Evolutionary conservation across 768 basidiomycete species (phyloP).

Genomic region (Psilocybe tampanensis): DNA sequence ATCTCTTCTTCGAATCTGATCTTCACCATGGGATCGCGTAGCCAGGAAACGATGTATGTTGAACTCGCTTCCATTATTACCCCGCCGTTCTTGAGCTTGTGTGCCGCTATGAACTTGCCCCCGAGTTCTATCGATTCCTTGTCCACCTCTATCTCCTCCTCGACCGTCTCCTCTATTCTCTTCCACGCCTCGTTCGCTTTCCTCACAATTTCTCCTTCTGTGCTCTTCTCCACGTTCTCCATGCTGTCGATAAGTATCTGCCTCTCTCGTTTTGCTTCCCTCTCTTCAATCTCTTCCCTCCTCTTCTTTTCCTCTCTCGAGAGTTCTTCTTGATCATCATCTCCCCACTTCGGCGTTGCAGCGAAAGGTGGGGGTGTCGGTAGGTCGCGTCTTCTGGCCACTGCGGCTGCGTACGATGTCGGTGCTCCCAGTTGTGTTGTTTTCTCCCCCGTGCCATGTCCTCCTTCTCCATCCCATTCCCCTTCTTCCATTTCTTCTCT

Average conservation of each 20-base stretch:
- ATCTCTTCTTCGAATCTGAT: background rate
- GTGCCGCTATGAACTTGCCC: background rate
- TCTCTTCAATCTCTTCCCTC: background rate
- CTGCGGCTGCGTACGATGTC: no score
- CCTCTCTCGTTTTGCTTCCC: background rate
- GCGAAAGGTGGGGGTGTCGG: no score
- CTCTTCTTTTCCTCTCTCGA: background rate
- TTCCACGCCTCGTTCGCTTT: conserved; percentile 8
- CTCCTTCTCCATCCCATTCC: no score
- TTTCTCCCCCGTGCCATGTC: no score
- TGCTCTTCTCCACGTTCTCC: background rate
- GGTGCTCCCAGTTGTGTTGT: no score
- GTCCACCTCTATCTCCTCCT: background rate
- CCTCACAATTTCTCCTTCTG: background rate
- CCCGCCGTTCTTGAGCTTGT: conserved; percentile 9
- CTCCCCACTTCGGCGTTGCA: no score
- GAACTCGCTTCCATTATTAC: background rate
- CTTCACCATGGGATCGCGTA: background rate
- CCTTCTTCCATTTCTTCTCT: no score
- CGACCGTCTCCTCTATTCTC: background rate
- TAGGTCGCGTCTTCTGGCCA: no score
- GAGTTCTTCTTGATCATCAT: background rate
- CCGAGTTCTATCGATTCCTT: background rate
- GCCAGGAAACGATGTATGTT: background rate
- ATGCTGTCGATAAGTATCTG: conserved; percentile 7